These are phyloP conservation scores for Kwoniella mangroviensis DNA, from an alignment of 768 basidiomycete species.

Conservation along the genomic window DNA sequence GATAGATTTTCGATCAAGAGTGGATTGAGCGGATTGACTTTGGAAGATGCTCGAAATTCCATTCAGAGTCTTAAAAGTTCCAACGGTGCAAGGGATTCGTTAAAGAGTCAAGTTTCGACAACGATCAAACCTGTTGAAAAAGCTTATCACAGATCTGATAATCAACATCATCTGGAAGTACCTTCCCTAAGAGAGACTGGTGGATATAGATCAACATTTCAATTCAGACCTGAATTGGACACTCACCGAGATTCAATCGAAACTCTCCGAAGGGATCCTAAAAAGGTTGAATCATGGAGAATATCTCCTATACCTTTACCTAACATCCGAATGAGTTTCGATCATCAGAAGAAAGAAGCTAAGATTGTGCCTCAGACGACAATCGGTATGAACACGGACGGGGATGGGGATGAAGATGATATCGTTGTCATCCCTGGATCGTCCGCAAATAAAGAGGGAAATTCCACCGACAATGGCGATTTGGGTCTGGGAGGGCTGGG, in stretches of 20 bases:
- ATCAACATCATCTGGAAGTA: not conserved
- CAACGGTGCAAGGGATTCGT: not conserved
- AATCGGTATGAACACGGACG: too few species aligned
- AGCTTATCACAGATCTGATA: not conserved
- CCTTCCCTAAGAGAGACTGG: not conserved
- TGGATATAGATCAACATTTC: constrained; percentile 12
- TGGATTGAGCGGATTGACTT: constrained; percentile 1
- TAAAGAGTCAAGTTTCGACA: not conserved
- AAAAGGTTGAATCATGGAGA: not conserved
- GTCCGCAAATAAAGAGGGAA: too few species aligned
- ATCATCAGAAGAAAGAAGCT: not conserved
- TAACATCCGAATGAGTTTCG: constrained; percentile 1
- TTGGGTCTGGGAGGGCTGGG: not conserved
- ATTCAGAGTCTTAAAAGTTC: not conserved
- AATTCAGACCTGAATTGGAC: constrained; percentile 2
- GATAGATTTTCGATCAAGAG: not conserved
- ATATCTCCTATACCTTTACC: constrained; percentile 10
- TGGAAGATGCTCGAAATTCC: constrained; percentile 1
- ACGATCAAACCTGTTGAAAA: not conserved
- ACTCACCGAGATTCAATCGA: not conserved
- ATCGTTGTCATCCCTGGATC: too few species aligned
- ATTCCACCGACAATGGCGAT: not conserved
- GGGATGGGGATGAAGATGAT: too few species aligned
- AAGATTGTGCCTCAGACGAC: not conserved
- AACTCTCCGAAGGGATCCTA: not conserved